Evolutionary conservation across 768 basidiomycete genomes (phyloP).

Genomic region (Filobasidium floriforme): DNA sequence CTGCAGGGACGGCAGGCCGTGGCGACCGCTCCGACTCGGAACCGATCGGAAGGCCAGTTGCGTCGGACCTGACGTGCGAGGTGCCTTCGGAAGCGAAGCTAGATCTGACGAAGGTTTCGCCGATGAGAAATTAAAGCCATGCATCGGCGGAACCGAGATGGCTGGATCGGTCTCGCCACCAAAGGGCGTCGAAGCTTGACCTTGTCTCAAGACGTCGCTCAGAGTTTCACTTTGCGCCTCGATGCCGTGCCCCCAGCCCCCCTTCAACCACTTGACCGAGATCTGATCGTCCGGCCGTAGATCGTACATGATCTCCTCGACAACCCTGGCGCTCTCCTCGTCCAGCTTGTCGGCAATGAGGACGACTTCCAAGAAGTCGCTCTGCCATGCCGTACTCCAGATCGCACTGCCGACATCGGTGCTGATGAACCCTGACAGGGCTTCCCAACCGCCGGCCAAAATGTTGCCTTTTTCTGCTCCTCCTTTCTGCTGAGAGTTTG

Average conservation of each 20-base stretch:
- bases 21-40: not conserved
- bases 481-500: not conserved
- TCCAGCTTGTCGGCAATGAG: constrained; percentile 24
- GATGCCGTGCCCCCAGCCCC: constrained; percentile 30
- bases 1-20: not conserved
- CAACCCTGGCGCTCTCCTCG: constrained; percentile 27
- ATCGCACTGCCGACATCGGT: constrained; percentile 63
- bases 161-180: too few species aligned
- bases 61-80: not conserved
- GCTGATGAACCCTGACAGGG: constrained; percentile 71
- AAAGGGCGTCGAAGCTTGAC: not conserved
- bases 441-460: constrained; percentile 51
- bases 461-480: constrained; percentile 18
- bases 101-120: too few species aligned
- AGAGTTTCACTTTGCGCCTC: not conserved
- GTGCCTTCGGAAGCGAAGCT: not conserved
- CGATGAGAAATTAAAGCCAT: not conserved
- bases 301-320: constrained; percentile 22
- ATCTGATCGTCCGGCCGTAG: constrained; percentile 21
- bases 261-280: constrained; percentile 24
- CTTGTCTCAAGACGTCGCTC: not conserved
- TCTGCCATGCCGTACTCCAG: constrained; percentile 54
- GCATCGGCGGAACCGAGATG: too few species aligned
- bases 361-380: constrained; percentile 20
- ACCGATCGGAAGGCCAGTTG: not conserved